A percentile compares a stretch with the other conserved stretches of the same genome.
Evolutionary conservation across 2,329 filamentous ascomycete species (phyloP).

Genomic region (Pseudovirgaria hyperparasitica): DNA sequence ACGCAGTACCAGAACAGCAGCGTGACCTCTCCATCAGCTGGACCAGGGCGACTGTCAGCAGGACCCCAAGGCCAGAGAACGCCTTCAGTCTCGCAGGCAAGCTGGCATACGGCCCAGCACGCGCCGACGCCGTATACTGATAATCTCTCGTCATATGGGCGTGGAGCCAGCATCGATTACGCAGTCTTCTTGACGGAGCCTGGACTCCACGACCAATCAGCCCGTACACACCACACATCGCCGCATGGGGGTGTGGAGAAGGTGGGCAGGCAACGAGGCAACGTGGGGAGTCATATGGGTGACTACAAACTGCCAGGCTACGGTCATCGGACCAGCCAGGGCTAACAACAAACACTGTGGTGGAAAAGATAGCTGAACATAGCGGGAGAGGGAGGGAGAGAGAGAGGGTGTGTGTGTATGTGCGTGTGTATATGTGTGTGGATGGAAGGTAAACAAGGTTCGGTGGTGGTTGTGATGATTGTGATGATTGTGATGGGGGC

Average conservation of each 20-base stretch:
- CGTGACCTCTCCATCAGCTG: slow-evolving; percentile 29
- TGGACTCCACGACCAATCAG: slow-evolving; percentile 16
- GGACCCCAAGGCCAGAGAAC: slow-evolving; percentile 17
- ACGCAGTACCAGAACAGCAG: slow-evolving; percentile 30
- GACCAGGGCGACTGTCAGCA: slow-evolving; percentile 19
- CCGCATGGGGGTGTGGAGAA: slow-evolving; percentile 17
- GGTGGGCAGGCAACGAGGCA: slow-evolving; percentile 4
- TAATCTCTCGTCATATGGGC: neutral
- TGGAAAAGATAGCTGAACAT: too few relatives aligned
- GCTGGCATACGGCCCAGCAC: slow-evolving; percentile 1
- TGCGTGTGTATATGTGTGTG: neutral
- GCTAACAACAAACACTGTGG: too few relatives aligned
- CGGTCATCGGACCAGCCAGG: slow-evolving; percentile 1
- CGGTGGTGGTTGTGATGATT: too few relatives aligned
- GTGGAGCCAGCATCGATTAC: slow-evolving; percentile 2
- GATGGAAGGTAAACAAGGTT: slow-evolving; percentile 16
- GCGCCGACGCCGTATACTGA: slow-evolving; percentile 2
- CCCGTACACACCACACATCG: slow-evolving; percentile 24
- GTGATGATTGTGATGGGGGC: too few relatives aligned
- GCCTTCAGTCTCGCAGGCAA: slow-evolving; percentile 17
- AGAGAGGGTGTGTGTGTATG: slow-evolving; percentile 9
- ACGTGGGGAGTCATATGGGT: slow-evolving; percentile 4
- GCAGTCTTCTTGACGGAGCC: too few relatives aligned
- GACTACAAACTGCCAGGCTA: slow-evolving; percentile 7
- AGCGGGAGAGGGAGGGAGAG: slow-evolving; percentile 9